These are phyloP conservation scores for Ceratorhiza oryzae-sativae DNA, from an alignment of 1,284 basidiomycete species.

Conservation along the genomic window DNA sequence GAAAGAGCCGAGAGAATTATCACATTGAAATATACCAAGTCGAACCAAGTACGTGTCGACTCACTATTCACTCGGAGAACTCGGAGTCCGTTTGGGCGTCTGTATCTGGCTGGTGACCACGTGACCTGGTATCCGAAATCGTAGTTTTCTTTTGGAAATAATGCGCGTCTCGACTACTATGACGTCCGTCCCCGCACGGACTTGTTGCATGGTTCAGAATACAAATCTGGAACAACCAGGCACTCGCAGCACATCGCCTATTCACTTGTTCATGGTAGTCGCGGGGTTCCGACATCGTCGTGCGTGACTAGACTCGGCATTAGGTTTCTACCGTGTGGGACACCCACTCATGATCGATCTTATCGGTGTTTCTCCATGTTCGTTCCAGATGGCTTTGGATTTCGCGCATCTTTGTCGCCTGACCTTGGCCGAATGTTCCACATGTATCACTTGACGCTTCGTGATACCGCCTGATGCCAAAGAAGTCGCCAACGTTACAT, in stretches of 20 bases:
- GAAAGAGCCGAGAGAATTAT: constrained; percentile 90
- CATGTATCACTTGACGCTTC: constrained; percentile 1
- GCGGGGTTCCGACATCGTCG: not conserved
- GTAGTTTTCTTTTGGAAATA: not conserved
- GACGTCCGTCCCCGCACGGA: constrained; percentile 6
- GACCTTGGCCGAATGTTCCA: constrained; percentile 12
- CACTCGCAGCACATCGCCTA: not conserved
- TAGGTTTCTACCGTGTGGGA: not conserved
- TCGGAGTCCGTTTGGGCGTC: constrained; percentile 60
- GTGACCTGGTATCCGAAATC: not conserved
- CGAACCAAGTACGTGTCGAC: constrained; percentile 67
- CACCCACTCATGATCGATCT: not conserved
- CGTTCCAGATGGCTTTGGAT: not conserved
- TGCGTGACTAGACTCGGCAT: not conserved
- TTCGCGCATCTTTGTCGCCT: not conserved
- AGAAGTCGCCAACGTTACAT: constrained; percentile 12
- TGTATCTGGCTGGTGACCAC: too few species aligned
- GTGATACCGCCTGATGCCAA: not conserved
- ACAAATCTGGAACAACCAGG: not conserved
- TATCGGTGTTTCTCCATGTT: not conserved
- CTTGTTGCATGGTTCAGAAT: not conserved
- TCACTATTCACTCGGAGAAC: constrained; percentile 54
- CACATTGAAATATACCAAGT: constrained; percentile 90
- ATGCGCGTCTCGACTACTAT: not conserved
- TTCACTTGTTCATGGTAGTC: not conserved